Base-by-base conservation (phyloP, 179 eudicot genomes). In the Beta macrorhiza region DNA sequence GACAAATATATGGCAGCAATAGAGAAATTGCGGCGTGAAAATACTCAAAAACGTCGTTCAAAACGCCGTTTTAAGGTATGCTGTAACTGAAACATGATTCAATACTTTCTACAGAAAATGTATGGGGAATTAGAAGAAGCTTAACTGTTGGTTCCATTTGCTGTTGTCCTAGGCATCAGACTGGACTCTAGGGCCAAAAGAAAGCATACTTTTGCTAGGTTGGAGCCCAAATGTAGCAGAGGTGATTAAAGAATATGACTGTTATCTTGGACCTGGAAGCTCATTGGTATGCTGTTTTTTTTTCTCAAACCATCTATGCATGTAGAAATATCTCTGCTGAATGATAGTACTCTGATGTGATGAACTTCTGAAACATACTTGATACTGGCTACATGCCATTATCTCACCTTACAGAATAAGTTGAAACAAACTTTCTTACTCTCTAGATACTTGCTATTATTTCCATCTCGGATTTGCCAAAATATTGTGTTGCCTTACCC, bases 211-310 rank as follows among this genome's bases (percentile, higher is more conserved):
- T 81, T 76, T 96, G 88, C 92, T 94, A 72, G 99, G 99, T 70
- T 96, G 99, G 99, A 94, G 97, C 56, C 88, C 93, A 64, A 89
- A 90, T 87, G 91, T 91, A 58, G 88, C 88, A 20, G 97, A 94
- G 84, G 91, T 96, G 97, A 90, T 96, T 76, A 84, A 84, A 85
- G 99, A 96, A 83, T 94, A 94, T 82, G 97, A 96, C 85, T 89
- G 86, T 80, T 96, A 96, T 88, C 93, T 96, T 74, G 98, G 99
- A 83, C 99, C 99, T 74, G 98, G 97, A 86, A 96, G 99, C 87
- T 88, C 89, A 67, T 67, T 96, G 97, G 99, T 96, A 92, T 79
- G 90, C 80, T 80, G 44, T 74, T 13, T 64, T 29, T 29, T 37
- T 37, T 59, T 70, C 44, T 12, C 49, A 10, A 63, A 29, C 17